Base-by-base conservation (phyloP, 345 rosid genomes). In the Camelina neglecta region DNA sequence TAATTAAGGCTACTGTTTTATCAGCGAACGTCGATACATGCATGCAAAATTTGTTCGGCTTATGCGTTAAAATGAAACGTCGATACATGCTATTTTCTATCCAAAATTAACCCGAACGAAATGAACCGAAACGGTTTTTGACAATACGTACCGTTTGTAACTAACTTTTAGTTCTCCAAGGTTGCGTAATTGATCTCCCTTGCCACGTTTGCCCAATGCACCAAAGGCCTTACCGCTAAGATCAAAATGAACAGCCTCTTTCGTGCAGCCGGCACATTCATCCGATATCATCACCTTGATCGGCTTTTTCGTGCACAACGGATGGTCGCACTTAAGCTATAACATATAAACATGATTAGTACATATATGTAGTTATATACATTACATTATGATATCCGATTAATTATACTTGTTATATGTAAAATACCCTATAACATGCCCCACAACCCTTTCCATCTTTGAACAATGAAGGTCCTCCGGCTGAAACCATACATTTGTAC, bases 211-310 rank as follows among this genome's bases (percentile, higher is more conserved):
- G 8, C 96, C 97, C 88, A 94, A 82, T 77, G 87, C 84, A 71
- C 98, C 97, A 55, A 92, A 86, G 24, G 97, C 83, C 29, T 85
- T 81, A 24, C 98, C 96, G 5, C 96, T 89, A 21, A 90, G 65
- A 67, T 91, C 92, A 21, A 94, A 94, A 81, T 90, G 97, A 58
- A 69, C 82, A 0, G 87, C 50, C 18, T 84, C 84, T 1, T 86
- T 64, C 4, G 77, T 68, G 36, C 96, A 87, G 1, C 88, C 90
- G 0, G 96, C 82, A 73, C 95, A 94, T 38, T 82, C 84, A 50
- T 94, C 97, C 0, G 92, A 82, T 67, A 94, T 84, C 8, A 85
- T 84, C 1, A 92, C 89, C 0, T 79, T 87, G 45, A 85, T 86
- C 4, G 93, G 90, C 2, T 84, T 84, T 1, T 72, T 63, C 4